Conservation (phyloP, 768 basidiomycete species). For the Leccinum pellstonianum region DNA sequence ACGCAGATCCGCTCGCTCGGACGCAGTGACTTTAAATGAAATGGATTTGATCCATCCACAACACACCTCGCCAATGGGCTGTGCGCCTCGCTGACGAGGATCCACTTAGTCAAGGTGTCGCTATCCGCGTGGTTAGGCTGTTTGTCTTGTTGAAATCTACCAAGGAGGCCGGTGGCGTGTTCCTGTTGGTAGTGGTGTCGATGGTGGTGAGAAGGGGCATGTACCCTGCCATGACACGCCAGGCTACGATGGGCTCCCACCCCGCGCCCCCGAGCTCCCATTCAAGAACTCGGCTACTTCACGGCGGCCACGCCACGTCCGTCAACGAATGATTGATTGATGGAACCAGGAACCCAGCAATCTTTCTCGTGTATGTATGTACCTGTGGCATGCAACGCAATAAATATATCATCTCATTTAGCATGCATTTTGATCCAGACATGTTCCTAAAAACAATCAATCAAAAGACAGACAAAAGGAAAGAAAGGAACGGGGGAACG, state of each 20-base stretch:
- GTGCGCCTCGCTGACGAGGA: conserved; percentile 1
- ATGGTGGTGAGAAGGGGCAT: neutral
- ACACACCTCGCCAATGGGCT: neutral
- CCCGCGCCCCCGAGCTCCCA: neutral
- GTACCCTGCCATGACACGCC: neutral
- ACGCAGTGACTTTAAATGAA: neutral
- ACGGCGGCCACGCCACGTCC: neutral
- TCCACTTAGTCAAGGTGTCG: neutral
- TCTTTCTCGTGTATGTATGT: neutral
- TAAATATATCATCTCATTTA: neutral
- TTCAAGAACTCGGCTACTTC: neutral
- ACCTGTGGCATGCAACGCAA: neutral
- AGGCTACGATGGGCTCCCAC: neutral
- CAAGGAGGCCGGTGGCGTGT: neutral
- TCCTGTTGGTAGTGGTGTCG: neutral
- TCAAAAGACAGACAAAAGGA: neutral
- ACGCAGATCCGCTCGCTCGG: neutral
- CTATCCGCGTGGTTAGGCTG: neutral
- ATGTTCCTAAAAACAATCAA: neutral
- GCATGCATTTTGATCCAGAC: neutral
- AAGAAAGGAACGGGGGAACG: neutral
- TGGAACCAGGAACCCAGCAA: neutral
- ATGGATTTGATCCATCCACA: neutral
- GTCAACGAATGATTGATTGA: neutral
- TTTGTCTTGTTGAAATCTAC: neutral